phyloP scores from a whole-genome alignment of 2,329 filamentous ascomycete genomes.

The Alternaria sp. region DNA sequence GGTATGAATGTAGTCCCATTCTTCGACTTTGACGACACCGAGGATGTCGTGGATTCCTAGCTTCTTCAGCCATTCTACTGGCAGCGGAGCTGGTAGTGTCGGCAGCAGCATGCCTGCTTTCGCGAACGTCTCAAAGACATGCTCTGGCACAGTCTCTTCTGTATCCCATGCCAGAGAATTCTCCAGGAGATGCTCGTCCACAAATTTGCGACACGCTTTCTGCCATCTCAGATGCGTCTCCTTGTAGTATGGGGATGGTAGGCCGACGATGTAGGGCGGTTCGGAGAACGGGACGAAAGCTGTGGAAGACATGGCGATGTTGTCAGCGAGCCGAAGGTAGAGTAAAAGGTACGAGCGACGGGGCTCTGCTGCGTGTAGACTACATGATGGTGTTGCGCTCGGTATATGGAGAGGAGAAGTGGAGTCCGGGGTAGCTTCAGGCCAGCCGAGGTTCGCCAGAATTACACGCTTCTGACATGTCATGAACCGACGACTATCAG shows the following conservation, averaged over 20 bases:
- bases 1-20: slow-evolving; percentile 75
- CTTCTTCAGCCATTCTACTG: slow-evolving; percentile 69
- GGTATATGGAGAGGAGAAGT: slow-evolving; percentile 5
- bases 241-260: slow-evolving; percentile 75
- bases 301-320: slow-evolving; percentile 36
- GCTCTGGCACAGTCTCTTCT: slow-evolving; percentile 65
- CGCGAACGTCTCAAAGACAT: slow-evolving; percentile 70
- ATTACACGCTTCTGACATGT: slow-evolving; percentile 2
- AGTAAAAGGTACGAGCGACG: background rate
- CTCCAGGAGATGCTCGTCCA: slow-evolving; percentile 66
- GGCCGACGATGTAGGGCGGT: slow-evolving; percentile 71
- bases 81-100: slow-evolving; percentile 71
- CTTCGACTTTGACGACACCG: slow-evolving; percentile 70
- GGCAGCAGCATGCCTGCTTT: slow-evolving; percentile 73
- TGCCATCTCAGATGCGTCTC: slow-evolving; percentile 71
- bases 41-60: slow-evolving; percentile 71
- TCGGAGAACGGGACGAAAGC: slow-evolving; percentile 70
- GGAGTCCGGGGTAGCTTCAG: slow-evolving; percentile 11
- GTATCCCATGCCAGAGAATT: slow-evolving; percentile 74
- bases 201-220: slow-evolving; percentile 69
- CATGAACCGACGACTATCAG: slow-evolving; percentile 2
- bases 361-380: background rate
- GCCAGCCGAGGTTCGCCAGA: slow-evolving; percentile 4
- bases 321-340: background rate
- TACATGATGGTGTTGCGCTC: slow-evolving; percentile 3